Conservation (phyloP, 2,329 filamentous ascomycete species). For the Pestalotiopsis fici region DNA sequence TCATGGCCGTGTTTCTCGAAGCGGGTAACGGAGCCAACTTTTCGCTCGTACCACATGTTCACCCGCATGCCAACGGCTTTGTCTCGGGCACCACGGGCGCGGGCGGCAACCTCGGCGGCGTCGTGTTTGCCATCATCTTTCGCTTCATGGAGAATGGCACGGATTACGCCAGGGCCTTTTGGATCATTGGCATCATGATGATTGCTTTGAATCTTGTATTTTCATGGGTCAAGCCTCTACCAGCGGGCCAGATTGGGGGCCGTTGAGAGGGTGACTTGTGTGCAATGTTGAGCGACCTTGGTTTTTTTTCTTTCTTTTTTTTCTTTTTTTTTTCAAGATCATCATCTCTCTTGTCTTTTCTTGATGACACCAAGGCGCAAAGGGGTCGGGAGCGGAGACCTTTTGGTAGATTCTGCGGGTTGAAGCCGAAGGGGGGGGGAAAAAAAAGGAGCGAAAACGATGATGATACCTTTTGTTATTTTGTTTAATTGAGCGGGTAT, state of each 20-base stretch:
- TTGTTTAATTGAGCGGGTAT: not conserved
- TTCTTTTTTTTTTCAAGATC: not conserved
- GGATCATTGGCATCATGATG: conserved; percentile 79
- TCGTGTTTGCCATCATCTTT: conserved; percentile 83
- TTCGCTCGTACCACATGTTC: conserved; percentile 82
- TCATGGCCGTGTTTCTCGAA: conserved; percentile 81
- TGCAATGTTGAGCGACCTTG: too few species aligned
- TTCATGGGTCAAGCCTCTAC: conserved; percentile 54
- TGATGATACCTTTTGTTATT: conserved; percentile 2
- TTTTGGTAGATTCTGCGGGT: not conserved
- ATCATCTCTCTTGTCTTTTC: not conserved
- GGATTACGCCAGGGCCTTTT: conserved; percentile 71
- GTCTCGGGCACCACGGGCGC: conserved; percentile 80
- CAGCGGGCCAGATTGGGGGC: conserved; percentile 53
- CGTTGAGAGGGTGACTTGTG: conserved; percentile 22
- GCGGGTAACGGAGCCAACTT: conserved; percentile 87
- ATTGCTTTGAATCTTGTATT: conserved; percentile 70
- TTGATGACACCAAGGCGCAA: not conserved
- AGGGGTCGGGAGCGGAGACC: not conserved
- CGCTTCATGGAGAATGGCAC: conserved; percentile 65
- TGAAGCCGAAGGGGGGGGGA: too few species aligned
- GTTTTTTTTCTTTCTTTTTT: not conserved
- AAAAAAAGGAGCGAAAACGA: not conserved
- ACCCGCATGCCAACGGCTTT: conserved; percentile 77
- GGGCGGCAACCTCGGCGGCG: conserved; percentile 80